Evolutionary conservation across 164 flowering plant species (phyloP).

Genomic region (Stephania japonica): DNA sequence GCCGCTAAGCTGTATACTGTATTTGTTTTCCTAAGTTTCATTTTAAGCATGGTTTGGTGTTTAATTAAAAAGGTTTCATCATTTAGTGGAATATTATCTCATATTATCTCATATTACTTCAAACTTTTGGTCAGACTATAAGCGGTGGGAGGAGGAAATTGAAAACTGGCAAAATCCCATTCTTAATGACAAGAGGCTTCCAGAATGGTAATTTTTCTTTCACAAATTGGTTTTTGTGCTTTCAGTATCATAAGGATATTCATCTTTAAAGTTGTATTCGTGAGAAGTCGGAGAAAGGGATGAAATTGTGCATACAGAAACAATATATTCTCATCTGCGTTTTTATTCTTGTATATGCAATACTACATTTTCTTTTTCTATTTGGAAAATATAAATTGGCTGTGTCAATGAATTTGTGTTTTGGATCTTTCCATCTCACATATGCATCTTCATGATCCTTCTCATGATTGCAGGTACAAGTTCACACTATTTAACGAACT

Average conservation of each 20-base stretch:
- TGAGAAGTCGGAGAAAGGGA: no score
- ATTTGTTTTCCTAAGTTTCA: not conserved
- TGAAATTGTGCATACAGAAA: no score
- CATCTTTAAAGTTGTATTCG: not conserved
- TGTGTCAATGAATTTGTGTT: not conserved
- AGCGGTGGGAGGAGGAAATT: conserved; percentile 96
- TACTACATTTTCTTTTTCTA: not conserved
- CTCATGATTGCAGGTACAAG: conserved; percentile 72
- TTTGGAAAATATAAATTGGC: not conserved
- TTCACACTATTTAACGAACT: conserved; percentile 97
- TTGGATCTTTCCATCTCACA: not conserved
- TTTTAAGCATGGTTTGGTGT: not conserved
- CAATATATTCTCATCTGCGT: not conserved
- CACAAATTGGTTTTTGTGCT: not conserved
- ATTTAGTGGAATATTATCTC: no score
- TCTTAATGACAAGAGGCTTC: conserved; percentile 70
- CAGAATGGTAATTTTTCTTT: conserved; percentile 69
- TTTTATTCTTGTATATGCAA: not conserved
- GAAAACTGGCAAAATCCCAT: conserved; percentile 95
- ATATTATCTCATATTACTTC: conserved; percentile 8
- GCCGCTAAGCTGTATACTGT: not conserved
- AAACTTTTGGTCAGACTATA: conserved; percentile 57
- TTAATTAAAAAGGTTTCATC: not conserved
- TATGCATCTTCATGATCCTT: not conserved
- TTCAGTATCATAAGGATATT: not conserved